A percentile compares a stretch with the other conserved stretches of the same genome.
phyloP scores from a whole-genome alignment of 2,329 filamentous ascomycete genomes.

The Fusarium xylarioides region DNA sequence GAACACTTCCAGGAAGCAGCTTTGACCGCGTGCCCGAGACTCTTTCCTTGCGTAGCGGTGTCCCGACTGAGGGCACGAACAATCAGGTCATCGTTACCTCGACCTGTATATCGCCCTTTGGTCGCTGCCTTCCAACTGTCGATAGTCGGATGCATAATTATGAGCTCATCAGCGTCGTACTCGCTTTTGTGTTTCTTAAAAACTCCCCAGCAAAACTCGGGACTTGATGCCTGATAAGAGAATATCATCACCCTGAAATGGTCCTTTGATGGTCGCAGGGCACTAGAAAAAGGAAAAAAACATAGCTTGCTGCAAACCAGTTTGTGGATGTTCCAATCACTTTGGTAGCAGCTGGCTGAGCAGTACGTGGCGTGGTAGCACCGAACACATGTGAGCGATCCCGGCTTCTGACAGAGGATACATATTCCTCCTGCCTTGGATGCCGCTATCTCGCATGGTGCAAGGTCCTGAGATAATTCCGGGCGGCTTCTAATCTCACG shows the following conservation, averaged over 20 bases:
- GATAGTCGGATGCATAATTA: neutral
- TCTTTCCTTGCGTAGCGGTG: too few species aligned
- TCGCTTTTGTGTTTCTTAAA: neutral
- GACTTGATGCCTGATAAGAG: neutral
- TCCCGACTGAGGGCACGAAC: too few species aligned
- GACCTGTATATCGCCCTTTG: too few species aligned
- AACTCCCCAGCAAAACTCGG: neutral
- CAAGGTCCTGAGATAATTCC: neutral
- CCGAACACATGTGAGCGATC: neutral
- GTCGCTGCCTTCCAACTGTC: neutral
- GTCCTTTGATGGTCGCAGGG: neutral
- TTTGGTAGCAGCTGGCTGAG: neutral
- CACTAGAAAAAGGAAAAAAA: too few species aligned
- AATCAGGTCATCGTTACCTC: too few species aligned
- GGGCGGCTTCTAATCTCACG: accelerated
- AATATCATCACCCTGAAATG: neutral
- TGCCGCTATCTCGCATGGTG: neutral
- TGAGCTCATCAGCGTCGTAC: too few species aligned
- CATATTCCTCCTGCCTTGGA: neutral
- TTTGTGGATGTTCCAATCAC: neutral
- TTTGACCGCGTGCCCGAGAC: too few species aligned
- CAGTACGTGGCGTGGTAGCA: neutral
- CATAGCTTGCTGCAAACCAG: neutral
- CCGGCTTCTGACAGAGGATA: neutral
- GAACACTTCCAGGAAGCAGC: too few species aligned